Base-by-base conservation (phyloP, 495 filamentous ascomycete genomes). In the Terfezia boudieri region DNA sequence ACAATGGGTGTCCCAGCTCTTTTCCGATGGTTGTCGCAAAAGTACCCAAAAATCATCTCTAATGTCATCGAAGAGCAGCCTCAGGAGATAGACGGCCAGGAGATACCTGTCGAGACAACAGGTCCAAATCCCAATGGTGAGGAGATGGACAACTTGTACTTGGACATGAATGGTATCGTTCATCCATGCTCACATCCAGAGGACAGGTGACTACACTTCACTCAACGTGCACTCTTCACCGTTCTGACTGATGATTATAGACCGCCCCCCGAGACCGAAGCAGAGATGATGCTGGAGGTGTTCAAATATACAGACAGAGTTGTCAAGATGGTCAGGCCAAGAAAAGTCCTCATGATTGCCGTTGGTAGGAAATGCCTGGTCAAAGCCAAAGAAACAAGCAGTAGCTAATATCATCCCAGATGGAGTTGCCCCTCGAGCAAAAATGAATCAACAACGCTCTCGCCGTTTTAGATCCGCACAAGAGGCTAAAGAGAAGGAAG, bases 91-190 rank as follows among this genome's bases (percentile, higher is more conserved):
- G 74, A 75, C 46, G 89, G 85, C 59, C 71, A 79, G 41, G 74
- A 79, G 58, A 77, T 93, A 36, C 92, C 90, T 2, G 76, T 96
- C 46, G 86, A 96, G 63, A 75, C 73, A 17, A 83, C 80, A n/a
- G 69, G 74, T 32, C 78, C 84, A 2, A 99, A 99, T 67, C 90
- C 90, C 7, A 99, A 99, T 70, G 88, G 87, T 67, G 90, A 95
- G 68, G 88, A 96, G 66, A 84, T 89, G 62, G 89, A 99, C 68
- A 99, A 96, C 64, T 74, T 99, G 3, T 99, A 96, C 64, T 77
- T 99, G 53, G 90, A 99, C 64, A 96, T 99, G 90, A 99, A 99
- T 71, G 90, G 90, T 66, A 99, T 99, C 60, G 90, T 99, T 49
- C 90, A 99, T 76, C 92, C 92, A 2, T 99, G 90, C 71, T 94